Percentiles rank a stretch among this genome's conserved stretches.
These are phyloP conservation scores for Ambrosia trifida DNA, from an alignment of 129 eudicot genomes.

Conservation along the genomic window DNA sequence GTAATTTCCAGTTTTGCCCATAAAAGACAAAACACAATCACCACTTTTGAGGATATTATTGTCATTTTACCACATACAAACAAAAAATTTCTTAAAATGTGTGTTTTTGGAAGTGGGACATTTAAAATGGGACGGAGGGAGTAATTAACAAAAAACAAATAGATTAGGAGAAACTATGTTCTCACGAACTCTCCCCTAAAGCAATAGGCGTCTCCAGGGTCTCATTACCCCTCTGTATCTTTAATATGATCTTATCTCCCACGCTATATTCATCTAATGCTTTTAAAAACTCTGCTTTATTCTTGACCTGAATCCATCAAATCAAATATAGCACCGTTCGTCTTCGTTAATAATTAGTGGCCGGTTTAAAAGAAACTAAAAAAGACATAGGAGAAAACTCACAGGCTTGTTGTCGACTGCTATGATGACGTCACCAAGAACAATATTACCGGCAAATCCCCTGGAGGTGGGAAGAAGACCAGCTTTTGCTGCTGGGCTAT, in stretches of 20 bases:
- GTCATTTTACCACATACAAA: too few species aligned
- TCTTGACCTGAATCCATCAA: conserved; percentile 67
- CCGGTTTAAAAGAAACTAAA: neutral
- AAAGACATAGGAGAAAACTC: conserved; percentile 38
- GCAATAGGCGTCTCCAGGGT: conserved; percentile 57
- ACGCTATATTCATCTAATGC: conserved; percentile 73
- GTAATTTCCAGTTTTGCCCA: too few species aligned
- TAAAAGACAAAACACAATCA: too few species aligned
- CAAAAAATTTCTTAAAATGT: too few species aligned
- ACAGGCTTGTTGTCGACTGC: conserved; percentile 83
- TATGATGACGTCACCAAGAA: conserved; percentile 79
- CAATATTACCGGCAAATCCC: conserved; percentile 96
- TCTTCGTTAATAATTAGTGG: neutral
- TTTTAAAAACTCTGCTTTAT: conserved; percentile 73
- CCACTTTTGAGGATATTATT: too few species aligned
- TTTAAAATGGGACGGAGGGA: too few species aligned
- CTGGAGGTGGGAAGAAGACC: conserved; percentile 87
- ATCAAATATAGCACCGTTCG: neutral
- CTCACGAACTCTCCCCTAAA: conserved; percentile 68
- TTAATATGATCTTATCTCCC: conserved; percentile 71
- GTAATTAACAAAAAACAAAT: conserved; percentile 4
- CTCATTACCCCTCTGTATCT: conserved; percentile 67
- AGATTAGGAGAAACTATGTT: neutral
- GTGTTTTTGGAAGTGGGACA: too few species aligned
- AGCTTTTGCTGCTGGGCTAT: conserved; percentile 80